Percentiles rank a stretch among this genome's conserved stretches.
Evolutionary conservation across 805 yeast genomes (phyloP).

Genomic region (Starmera amethionina): DNA sequence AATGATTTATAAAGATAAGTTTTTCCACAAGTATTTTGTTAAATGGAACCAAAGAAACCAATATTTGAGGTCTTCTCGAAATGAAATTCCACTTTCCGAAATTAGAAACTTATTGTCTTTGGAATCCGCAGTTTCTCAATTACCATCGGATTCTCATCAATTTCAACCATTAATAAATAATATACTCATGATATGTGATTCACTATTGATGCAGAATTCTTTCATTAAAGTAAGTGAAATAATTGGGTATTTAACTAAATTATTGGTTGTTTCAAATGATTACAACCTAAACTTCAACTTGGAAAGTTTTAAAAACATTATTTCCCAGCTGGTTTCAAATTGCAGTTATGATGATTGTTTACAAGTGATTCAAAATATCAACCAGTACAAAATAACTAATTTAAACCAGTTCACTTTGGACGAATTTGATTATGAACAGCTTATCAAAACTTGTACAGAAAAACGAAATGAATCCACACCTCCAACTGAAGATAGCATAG

Average conservation of each 20-base stretch:
- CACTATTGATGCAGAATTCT: too few species aligned
- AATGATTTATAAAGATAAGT: background rate
- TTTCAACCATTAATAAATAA: too few species aligned
- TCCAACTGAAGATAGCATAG: background rate
- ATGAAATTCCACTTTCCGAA: too few species aligned
- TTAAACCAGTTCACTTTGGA: constrained; percentile 9
- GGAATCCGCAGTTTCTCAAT: too few species aligned
- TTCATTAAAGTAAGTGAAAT: background rate
- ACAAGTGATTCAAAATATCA: constrained; percentile 2
- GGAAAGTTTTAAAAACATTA: too few species aligned
- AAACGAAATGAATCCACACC: background rate
- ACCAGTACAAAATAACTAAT: constrained; percentile 2
- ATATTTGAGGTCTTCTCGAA: too few species aligned
- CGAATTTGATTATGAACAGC: constrained; percentile 2
- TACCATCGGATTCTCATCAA: too few species aligned
- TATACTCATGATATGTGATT: too few species aligned
- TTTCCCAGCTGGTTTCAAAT: background rate
- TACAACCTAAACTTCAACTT: too few species aligned
- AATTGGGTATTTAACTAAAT: background rate
- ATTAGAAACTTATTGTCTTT: too few species aligned
- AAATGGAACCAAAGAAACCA: too few species aligned
- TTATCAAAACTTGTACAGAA: background rate
- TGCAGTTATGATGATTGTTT: background rate
- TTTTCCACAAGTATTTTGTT: too few species aligned
- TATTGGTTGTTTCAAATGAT: background rate